Conservation (phyloP, 257 asterid genomes). For the Nicotiana tabacum region DNA sequence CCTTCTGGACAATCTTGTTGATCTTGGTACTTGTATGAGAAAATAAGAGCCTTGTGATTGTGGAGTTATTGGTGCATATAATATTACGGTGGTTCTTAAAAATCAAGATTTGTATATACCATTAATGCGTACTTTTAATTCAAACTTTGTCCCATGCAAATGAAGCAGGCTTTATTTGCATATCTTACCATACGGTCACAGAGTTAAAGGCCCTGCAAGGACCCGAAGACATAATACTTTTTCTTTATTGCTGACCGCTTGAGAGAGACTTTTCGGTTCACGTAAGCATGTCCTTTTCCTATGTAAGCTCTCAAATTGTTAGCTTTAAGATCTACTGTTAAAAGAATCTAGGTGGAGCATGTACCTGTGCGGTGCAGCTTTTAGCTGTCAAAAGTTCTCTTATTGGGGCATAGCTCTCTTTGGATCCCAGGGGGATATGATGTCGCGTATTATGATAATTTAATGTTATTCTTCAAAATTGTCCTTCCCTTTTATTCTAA, state of each 20-base stretch:
- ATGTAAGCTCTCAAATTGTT: neutral
- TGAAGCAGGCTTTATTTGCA: neutral
- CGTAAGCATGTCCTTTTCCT: neutral
- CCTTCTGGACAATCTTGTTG: no score
- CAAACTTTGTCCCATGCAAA: neutral
- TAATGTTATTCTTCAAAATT: neutral
- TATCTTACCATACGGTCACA: neutral
- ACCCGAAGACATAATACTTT: neutral
- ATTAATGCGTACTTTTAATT: neutral
- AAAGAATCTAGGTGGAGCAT: conserved; percentile 6
- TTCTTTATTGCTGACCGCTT: neutral
- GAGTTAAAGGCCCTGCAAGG: neutral
- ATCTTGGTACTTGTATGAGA: neutral
- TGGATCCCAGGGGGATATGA: neutral
- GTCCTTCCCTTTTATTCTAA: neutral
- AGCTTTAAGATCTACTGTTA: neutral
- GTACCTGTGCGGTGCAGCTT: neutral
- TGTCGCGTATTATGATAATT: neutral
- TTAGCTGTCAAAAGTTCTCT: neutral
- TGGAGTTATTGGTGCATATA: neutral
- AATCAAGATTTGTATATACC: neutral
- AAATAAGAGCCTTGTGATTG: neutral
- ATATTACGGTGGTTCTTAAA: neutral
- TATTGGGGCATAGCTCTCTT: neutral
- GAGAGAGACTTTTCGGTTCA: neutral